These are phyloP conservation scores for Phytomonas serpens DNA, from an alignment of 208 protist species.

Conservation along the genomic window DNA sequence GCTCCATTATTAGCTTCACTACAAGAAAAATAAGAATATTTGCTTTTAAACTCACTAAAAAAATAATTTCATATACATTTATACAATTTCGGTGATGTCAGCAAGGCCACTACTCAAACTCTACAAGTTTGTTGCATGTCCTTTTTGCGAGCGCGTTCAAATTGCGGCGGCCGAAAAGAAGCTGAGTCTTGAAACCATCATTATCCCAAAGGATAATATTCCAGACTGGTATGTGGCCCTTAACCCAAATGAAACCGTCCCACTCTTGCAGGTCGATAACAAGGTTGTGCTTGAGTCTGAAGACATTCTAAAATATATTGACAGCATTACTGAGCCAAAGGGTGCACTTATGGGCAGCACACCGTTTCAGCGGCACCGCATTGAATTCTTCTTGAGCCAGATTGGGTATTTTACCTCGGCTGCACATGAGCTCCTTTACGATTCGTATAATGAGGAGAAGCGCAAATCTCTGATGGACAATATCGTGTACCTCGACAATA, in stretches of 20 bases:
- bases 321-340: slow-evolving; percentile 23
- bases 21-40: neutral
- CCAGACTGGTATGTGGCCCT: slow-evolving; percentile 72
- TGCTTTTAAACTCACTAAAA: neutral
- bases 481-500: slow-evolving; percentile 50
- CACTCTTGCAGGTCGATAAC: slow-evolving; percentile 49
- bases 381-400: slow-evolving; percentile 73
- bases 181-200: slow-evolving; percentile 35
- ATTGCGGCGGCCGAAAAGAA: slow-evolving; percentile 53
- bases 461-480: slow-evolving; percentile 37
- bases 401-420: slow-evolving; percentile 40
- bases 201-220: slow-evolving; percentile 35
- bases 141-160: slow-evolving; percentile 59
- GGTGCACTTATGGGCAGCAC: slow-evolving; percentile 32
- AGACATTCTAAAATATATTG: slow-evolving; percentile 66
- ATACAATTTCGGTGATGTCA: neutral
- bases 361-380: slow-evolving; percentile 39
- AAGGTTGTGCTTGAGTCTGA: slow-evolving; percentile 56
- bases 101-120: slow-evolving; percentile 35
- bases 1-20: neutral
- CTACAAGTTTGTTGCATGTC: slow-evolving; percentile 40
- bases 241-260: slow-evolving; percentile 68
- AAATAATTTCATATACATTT: neutral
- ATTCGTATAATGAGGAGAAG: slow-evolving; percentile 55
- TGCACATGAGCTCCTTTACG: slow-evolving; percentile 31